These are phyloP conservation scores for Sugiyamaella americana DNA, from an alignment of 805 yeast species.

Conservation along the genomic window DNA sequence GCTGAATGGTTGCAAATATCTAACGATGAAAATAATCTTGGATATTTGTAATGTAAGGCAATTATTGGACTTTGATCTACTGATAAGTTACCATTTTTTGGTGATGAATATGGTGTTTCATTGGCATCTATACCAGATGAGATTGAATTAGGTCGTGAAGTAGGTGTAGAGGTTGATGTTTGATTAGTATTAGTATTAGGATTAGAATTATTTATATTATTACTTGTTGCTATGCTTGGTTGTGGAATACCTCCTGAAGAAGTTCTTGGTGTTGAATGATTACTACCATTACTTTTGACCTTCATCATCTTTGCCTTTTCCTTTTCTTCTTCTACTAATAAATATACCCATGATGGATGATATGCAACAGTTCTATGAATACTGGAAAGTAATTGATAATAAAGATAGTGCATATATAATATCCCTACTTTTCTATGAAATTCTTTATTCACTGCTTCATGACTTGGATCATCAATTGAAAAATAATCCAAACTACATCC, in stretches of 20 bases:
- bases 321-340: slow-evolving; percentile 11
- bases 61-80: background rate
- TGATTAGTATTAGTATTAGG: background rate
- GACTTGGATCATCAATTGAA: background rate
- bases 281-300: slow-evolving; percentile 1
- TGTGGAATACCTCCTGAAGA: background rate
- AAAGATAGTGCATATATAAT: slow-evolving; percentile 18
- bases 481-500: slow-evolving; percentile 9
- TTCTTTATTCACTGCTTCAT: slow-evolving; percentile 2
- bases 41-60: slow-evolving; percentile 10
- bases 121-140: background rate
- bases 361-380: slow-evolving; percentile 22
- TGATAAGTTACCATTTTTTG: background rate
- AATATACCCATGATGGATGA: slow-evolving; percentile 22
- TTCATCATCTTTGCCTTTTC: background rate
- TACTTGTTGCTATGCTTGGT: too few species aligned
- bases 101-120: background rate
- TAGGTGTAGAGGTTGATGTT: background rate
- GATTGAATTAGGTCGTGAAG: background rate
- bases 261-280: background rate
- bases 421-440: slow-evolving; percentile 11
- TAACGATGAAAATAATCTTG: slow-evolving; percentile 16
- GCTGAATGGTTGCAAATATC: slow-evolving; percentile 21
- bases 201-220: too few species aligned
- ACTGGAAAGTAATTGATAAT: slow-evolving; percentile 18